Evolutionary conservation across 1,284 basidiomycete genomes (phyloP).

Genomic region (Fistulinella cinereoalba): DNA sequence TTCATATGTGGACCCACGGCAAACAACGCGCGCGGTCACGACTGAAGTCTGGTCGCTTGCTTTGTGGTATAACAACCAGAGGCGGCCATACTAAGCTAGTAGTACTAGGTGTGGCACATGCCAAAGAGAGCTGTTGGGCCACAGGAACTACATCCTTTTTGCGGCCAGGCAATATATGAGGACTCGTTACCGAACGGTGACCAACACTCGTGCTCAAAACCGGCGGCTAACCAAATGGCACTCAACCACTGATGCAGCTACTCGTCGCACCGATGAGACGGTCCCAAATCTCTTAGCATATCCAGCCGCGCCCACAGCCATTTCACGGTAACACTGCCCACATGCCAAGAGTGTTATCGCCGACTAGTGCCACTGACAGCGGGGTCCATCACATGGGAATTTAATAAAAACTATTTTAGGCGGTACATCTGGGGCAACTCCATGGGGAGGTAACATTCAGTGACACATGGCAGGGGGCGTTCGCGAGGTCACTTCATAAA

Average conservation of each 20-base stretch:
- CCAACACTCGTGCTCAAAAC: too few relatives aligned
- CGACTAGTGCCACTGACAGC: neutral
- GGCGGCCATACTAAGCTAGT: too few relatives aligned
- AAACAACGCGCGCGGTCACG: too few relatives aligned
- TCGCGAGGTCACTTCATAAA: conserved; percentile 26
- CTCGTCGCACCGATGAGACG: neutral
- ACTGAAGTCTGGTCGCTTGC: too few relatives aligned
- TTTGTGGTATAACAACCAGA: too few relatives aligned
- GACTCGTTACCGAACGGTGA: too few relatives aligned
- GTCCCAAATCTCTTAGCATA: neutral
- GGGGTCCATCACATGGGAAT: neutral
- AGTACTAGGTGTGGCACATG: too few relatives aligned
- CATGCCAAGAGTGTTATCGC: neutral
- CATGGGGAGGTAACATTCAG: neutral
- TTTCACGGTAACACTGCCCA: neutral
- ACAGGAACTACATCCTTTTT: too few relatives aligned
- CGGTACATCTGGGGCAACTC: neutral
- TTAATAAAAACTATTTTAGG: conserved; percentile 12
- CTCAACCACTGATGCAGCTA: too few relatives aligned
- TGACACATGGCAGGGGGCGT: neutral
- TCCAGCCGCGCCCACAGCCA: neutral
- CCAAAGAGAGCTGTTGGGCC: too few relatives aligned
- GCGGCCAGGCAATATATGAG: too few relatives aligned
- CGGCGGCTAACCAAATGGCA: neutral
- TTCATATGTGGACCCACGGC: too few relatives aligned